Percentiles rank a stretch among this genome's conserved stretches.
phyloP scores from a whole-genome alignment of 371 early-diverging fungal species.

The Mortierella sp. region DNA sequence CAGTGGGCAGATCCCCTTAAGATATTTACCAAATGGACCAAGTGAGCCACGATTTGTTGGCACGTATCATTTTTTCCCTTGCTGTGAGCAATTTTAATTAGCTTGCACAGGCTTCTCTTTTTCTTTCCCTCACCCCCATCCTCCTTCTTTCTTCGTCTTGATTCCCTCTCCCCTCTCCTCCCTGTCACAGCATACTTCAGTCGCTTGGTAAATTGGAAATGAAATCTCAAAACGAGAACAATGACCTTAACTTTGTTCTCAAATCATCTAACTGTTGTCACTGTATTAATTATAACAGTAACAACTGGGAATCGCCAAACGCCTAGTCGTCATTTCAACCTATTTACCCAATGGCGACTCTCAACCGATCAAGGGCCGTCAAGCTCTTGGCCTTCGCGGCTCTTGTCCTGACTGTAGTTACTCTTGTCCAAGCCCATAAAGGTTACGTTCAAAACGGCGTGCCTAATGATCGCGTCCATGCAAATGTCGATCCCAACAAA shows the following conservation, averaged over 20 bases:
- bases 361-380: conserved; percentile 38
- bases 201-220: neutral
- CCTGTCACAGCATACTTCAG: neutral
- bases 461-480: conserved; percentile 42
- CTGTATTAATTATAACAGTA: neutral
- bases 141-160: neutral
- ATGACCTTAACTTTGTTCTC: neutral
- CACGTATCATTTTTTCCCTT: conserved; percentile 8
- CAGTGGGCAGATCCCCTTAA: neutral
- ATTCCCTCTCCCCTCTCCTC: neutral
- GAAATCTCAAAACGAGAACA: neutral
- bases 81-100: conserved; percentile 1
- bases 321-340: neutral
- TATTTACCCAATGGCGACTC: conserved; percentile 26
- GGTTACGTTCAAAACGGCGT: conserved; percentile 15
- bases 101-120: neutral
- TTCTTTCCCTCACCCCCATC: conserved; percentile 1
- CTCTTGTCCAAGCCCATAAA: conserved; percentile 38
- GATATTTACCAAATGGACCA: neutral
- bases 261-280: neutral
- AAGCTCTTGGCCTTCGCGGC: conserved; percentile 25
- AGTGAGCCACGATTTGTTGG: conserved; percentile 7
- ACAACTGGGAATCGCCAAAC: conserved; percentile 4
- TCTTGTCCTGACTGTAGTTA: conserved; percentile 21
- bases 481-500: conserved; percentile 36